These are phyloP conservation scores for Globisporangium viniferum DNA, from an alignment of 352 stramenopile species.

Conservation along the genomic window DNA sequence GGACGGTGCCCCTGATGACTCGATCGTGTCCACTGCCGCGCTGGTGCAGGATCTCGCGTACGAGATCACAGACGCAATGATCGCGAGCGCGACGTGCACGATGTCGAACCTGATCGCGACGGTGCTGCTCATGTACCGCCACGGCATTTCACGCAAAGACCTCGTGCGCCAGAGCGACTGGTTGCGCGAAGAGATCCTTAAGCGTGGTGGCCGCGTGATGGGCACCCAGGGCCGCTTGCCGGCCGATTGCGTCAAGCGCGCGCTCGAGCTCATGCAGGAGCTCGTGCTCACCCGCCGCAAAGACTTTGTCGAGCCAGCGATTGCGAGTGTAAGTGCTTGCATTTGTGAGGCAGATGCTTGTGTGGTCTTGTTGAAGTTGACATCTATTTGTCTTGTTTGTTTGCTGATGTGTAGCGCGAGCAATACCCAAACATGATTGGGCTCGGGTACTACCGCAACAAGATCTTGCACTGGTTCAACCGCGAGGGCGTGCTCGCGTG, in stretches of 20 bases:
- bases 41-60: slow-evolving; percentile 72
- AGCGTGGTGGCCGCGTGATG: slow-evolving; percentile 65
- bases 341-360: not conserved
- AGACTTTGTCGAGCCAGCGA: slow-evolving; percentile 76
- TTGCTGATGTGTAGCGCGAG: slow-evolving; percentile 40
- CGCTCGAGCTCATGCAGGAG: slow-evolving; percentile 62
- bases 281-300: slow-evolving; percentile 72
- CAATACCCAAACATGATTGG: slow-evolving; percentile 87
- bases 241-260: slow-evolving; percentile 60
- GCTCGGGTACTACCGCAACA: slow-evolving; percentile 86
- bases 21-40: slow-evolving; percentile 27
- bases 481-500: slow-evolving; percentile 73
- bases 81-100: slow-evolving; percentile 59
- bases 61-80: slow-evolving; percentile 70
- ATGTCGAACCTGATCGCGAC: slow-evolving; percentile 73
- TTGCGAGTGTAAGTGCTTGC: slow-evolving; percentile 48
- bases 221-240: slow-evolving; percentile 67
- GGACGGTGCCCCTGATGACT: slow-evolving; percentile 18
- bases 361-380: not conserved
- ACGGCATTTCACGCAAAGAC: slow-evolving; percentile 69
- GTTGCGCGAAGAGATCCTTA: slow-evolving; percentile 67
- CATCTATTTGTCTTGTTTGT: slow-evolving; percentile 13
- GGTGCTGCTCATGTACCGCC: slow-evolving; percentile 75
- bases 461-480: slow-evolving; percentile 86
- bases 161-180: slow-evolving; percentile 73